These are phyloP conservation scores for Atalantia buxifolia DNA, from an alignment of 345 rosid genomes.

Conservation along the genomic window DNA sequence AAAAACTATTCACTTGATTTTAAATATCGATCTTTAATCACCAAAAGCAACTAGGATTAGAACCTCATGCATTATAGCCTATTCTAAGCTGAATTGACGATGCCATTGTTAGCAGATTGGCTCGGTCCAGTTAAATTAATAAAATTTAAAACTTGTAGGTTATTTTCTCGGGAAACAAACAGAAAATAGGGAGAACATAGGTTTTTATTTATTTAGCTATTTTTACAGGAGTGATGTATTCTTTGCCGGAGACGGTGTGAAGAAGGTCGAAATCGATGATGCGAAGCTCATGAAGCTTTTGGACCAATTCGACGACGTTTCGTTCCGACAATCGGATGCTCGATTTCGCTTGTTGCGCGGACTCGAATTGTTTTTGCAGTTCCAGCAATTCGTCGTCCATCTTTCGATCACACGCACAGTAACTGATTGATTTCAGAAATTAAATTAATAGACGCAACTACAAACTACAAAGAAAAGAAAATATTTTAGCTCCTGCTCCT, in stretches of 20 bases:
- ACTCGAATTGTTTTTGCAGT: conserved; percentile 89
- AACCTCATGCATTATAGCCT: neutral
- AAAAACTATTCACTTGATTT: neutral
- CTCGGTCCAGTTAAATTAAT: neutral
- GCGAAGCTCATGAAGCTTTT: conserved; percentile 86
- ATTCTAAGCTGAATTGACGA: neutral
- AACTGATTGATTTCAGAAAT: neutral
- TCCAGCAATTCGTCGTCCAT: conserved; percentile 93
- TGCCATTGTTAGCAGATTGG: neutral
- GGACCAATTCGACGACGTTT: conserved; percentile 94
- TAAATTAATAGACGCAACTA: neutral
- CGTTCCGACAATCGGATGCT: conserved; percentile 85
- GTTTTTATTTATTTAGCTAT: too few species aligned
- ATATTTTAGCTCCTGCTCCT: too few species aligned
- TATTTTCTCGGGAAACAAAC: conserved; percentile 9
- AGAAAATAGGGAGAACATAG: neutral
- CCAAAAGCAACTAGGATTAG: neutral
- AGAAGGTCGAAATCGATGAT: conserved; percentile 97
- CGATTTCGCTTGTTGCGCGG: conserved; percentile 89
- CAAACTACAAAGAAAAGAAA: neutral
- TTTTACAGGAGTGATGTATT: conserved; percentile 82
- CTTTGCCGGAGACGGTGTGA: conserved; percentile 94
- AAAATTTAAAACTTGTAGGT: neutral
- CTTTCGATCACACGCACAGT: conserved; percentile 1
- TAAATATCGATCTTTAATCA: neutral